A percentile compares a stretch with the other conserved stretches of the same genome.
Evolutionary conservation across 75 land plant genomes (phyloP).

Genomic region (Azolla pinnata): DNA sequence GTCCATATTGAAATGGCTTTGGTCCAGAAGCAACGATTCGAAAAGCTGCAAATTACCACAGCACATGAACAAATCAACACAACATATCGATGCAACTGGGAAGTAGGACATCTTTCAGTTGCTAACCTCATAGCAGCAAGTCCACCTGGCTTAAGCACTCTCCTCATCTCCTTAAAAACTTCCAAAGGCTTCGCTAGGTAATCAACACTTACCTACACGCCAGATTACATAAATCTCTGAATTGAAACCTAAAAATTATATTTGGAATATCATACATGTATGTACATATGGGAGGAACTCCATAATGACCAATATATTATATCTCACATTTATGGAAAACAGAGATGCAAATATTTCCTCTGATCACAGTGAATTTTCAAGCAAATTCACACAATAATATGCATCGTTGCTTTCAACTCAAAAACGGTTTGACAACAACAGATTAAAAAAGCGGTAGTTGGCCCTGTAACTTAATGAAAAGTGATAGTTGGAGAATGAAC

Average conservation of each 20-base stretch:
- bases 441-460: too few species aligned
- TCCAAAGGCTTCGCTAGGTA: slow-evolving; percentile 83
- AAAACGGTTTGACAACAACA: too few species aligned
- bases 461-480: too few species aligned
- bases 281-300: too few species aligned
- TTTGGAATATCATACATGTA: not conserved
- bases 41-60: slow-evolving; percentile 44
- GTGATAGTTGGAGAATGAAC: too few species aligned
- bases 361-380: too few species aligned
- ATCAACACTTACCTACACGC: slow-evolving; percentile 94
- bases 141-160: slow-evolving; percentile 72
- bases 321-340: too few species aligned
- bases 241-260: too few species aligned
- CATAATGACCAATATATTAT: too few species aligned
- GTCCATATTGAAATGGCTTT: slow-evolving; percentile 99
- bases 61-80: not conserved
- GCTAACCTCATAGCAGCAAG: slow-evolving; percentile 51
- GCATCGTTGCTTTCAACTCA: too few species aligned
- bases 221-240: not conserved
- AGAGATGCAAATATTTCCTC: too few species aligned
- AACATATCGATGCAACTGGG: not conserved
- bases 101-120: not conserved
- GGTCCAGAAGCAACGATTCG: slow-evolving; percentile 91
- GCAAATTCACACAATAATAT: too few species aligned
- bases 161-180: slow-evolving; percentile 81